A percentile compares a stretch with the other conserved stretches of the same genome.
phyloP scores from a whole-genome alignment of 2,329 filamentous ascomycete species.

The Didymosphaeria variabile region DNA sequence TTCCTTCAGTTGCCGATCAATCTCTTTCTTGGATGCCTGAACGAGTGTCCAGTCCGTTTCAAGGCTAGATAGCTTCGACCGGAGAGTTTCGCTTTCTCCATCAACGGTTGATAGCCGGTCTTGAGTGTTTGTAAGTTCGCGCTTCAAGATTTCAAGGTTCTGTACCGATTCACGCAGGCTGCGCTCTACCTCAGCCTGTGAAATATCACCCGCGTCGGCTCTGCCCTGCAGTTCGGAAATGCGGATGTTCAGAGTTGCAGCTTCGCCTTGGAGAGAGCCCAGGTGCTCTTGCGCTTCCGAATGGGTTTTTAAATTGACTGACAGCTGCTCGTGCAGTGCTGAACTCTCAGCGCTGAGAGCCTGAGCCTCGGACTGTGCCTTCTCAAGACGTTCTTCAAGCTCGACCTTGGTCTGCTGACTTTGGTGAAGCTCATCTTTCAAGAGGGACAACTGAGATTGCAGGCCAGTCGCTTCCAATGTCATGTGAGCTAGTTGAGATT shows the following conservation, averaged over 20 bases:
- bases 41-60: constrained; percentile 24
- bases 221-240: constrained; percentile 22
- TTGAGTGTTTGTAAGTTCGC: constrained; percentile 17
- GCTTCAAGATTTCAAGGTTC: constrained; percentile 19
- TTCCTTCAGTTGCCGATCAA: constrained; percentile 27
- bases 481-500: constrained; percentile 22
- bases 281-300: constrained; percentile 21
- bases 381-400: constrained; percentile 21
- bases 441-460: constrained; percentile 21
- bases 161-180: constrained; percentile 17
- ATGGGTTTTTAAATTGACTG: constrained; percentile 17
- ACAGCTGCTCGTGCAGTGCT: constrained; percentile 15
- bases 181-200: constrained; percentile 20
- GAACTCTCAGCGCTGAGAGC: constrained; percentile 11
- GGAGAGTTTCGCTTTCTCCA: constrained; percentile 19
- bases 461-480: constrained; percentile 23
- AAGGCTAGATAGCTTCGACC: constrained; percentile 25
- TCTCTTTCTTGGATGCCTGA: constrained; percentile 30
- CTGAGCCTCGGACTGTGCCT: constrained; percentile 10
- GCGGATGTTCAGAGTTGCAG: constrained; percentile 21
- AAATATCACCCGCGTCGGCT: constrained; percentile 15
- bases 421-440: constrained; percentile 14
- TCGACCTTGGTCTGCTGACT: constrained; percentile 21
- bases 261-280: constrained; percentile 15
- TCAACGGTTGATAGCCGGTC: constrained; percentile 23